Evolutionary conservation across 768 basidiomycete species (phyloP).

Genomic region (Trametes punicea): DNA sequence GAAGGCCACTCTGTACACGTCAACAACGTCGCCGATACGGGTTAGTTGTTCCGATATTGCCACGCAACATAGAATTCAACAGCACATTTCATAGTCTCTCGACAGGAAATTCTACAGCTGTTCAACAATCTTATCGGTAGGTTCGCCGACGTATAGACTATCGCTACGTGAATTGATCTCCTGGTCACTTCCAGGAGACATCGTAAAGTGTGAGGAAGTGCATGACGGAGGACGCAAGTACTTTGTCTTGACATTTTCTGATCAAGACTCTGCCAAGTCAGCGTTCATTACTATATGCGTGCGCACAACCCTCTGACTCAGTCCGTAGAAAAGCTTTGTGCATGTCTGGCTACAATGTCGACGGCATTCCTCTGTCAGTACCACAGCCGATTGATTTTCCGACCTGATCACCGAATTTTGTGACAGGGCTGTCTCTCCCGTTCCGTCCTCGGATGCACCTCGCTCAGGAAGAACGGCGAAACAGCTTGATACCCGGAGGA

Average conservation of each 20-base stretch:
- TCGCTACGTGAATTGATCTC: not conserved
- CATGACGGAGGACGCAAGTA: constrained; percentile 31
- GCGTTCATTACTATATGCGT: constrained; percentile 21
- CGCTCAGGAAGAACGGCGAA: constrained; percentile 25
- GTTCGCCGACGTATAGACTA: constrained; percentile 1
- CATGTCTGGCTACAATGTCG: constrained; percentile 60
- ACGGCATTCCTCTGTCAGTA: constrained; percentile 54
- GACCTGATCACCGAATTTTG: not conserved
- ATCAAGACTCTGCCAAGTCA: constrained; percentile 52
- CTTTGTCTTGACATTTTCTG: constrained; percentile 52
- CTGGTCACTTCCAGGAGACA: constrained; percentile 41
- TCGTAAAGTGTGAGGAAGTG: constrained; percentile 34
- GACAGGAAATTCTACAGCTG: constrained; percentile 49
- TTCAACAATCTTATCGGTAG: constrained; percentile 58
- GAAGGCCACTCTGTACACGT: constrained; percentile 46
- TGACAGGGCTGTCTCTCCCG: constrained; percentile 24
- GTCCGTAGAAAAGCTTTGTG: constrained; percentile 52
- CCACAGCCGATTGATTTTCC: not conserved
- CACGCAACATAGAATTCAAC: not conserved
- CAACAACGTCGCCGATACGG: constrained; percentile 35
- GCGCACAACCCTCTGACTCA: constrained; percentile 4
- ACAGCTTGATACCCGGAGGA: constrained; percentile 56
- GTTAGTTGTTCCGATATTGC: constrained; percentile 26
- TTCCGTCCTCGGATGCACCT: constrained; percentile 14
- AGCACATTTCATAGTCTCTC: constrained; percentile 28